Evolutionary conservation across 768 basidiomycete species (phyloP), one percentile per base, ranked within the genome.

Genomic region (Boletus rubroflammeus): DNA sequence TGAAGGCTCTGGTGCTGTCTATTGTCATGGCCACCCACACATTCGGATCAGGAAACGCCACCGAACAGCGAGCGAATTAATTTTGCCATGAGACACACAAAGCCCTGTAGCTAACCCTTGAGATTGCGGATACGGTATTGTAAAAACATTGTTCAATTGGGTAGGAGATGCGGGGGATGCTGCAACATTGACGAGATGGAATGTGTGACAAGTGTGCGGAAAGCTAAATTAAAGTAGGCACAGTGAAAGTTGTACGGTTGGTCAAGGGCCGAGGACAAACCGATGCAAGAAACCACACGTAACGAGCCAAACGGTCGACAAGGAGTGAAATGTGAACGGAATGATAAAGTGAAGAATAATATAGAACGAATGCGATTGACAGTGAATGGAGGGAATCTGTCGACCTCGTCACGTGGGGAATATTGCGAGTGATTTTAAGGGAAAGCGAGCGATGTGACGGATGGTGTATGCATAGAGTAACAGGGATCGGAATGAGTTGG

Each of bases 311-410:
- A 63, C 61, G 65, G 66, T 66, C 74, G 66, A 73, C 70, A 71
- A 64, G 62, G 67, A 62, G 57, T 54, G 61, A 62, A 56, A 50
- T 58, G 55, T 60, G 59, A 71, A 76, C 73, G 74, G 75, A 76
- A 77, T 73, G 78, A 84, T 88, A 86, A 87, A 78, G 76, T 85
- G 85, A 86, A 82, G 80, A 88, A 89, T 89, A 89, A 90, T 81
- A 83, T 77, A 81, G 77, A 78, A 82, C 74, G 77, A 81, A 80
- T 76, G 78, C 78, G 72, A 73, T 71, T 64, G 71, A 69, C 65
- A 72, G 65, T 62, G 66, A 68, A 58, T 69, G 75, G 74, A 67
- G 70, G 73, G 72, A 75, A 72, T 75, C 73, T 81, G 78, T 81
- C 75, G 77, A 75, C 74, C 76, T 78, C 73, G 73, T 78, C 76